Evolutionary conservation across 768 basidiomycete species (phyloP).

Genomic region (Pleurotus eryngii): DNA sequence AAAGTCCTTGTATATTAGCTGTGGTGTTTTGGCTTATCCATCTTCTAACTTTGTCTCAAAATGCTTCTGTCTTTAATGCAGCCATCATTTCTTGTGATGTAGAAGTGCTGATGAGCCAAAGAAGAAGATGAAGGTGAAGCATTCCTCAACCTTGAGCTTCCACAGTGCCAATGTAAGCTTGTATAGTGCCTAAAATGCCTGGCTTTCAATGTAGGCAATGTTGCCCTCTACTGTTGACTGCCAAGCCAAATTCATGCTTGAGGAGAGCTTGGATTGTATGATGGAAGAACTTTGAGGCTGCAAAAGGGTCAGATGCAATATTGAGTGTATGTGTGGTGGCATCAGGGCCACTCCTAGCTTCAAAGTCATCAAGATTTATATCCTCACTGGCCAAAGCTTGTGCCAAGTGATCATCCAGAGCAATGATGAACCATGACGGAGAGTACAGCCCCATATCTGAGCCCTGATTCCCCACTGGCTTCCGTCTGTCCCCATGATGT

Average conservation of each 20-base stretch:
- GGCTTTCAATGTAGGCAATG: conserved; percentile 5
- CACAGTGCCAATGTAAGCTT: conserved; percentile 22
- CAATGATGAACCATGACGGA: conserved; percentile 18
- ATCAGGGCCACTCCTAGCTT: conserved; percentile 17
- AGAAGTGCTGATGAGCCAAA: conserved; percentile 23
- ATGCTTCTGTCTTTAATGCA: conserved; percentile 20
- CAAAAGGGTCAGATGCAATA: conserved; percentile 27
- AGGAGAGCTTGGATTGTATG: conserved; percentile 25
- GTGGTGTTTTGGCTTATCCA: conserved; percentile 32
- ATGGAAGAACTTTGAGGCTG: conserved; percentile 31
- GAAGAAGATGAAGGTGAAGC: conserved; percentile 24
- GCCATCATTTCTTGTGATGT: conserved; percentile 5
- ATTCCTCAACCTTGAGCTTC: conserved; percentile 26
- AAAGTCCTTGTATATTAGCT: conserved; percentile 29
- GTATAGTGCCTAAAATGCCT: conserved; percentile 15
- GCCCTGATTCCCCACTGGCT: not conserved
- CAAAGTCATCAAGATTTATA: conserved; percentile 32
- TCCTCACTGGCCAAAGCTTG: conserved; percentile 34
- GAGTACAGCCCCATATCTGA: conserved; percentile 6
- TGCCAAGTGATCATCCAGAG: conserved; percentile 33
- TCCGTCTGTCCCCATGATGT: conserved; percentile 6
- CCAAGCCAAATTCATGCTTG: conserved; percentile 25
- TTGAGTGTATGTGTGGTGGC: conserved; percentile 10
- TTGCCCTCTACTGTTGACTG: conserved; percentile 12
- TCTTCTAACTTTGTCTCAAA: conserved; percentile 18